These are phyloP conservation scores for Xylariaceae sp. DNA, from an alignment of 2,329 filamentous ascomycete genomes.

Conservation along the genomic window DNA sequence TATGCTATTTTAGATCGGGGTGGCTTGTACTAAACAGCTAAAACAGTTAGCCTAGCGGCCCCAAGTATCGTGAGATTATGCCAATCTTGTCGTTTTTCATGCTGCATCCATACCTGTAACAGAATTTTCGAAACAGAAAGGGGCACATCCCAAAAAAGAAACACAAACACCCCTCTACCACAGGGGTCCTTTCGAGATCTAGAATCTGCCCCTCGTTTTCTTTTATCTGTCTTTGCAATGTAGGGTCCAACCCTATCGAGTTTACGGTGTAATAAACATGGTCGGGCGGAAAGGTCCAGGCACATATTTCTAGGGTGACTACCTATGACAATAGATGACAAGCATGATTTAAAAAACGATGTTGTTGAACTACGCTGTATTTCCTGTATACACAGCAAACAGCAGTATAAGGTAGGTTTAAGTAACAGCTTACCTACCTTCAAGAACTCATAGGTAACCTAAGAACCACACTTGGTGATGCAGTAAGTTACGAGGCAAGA, in stretches of 20 bases:
- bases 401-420: too few species aligned
- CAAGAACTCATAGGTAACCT: too few species aligned
- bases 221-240: background rate
- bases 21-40: background rate
- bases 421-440: too few species aligned
- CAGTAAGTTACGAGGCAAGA: slow-evolving; percentile 3
- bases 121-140: slow-evolving; percentile 4
- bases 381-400: too few species aligned
- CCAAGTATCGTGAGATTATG: background rate
- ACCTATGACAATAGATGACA: too few species aligned
- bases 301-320: too few species aligned
- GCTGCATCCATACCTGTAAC: background rate
- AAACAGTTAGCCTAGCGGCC: background rate
- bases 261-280: background rate
- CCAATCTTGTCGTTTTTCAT: background rate
- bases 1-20: slow-evolving; percentile 18
- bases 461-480: too few species aligned
- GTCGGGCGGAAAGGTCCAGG: too few species aligned
- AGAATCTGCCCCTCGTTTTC: slow-evolving; percentile 5
- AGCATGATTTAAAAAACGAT: too few species aligned
- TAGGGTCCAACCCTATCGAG: background rate
- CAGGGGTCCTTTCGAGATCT: background rate
- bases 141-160: background rate
- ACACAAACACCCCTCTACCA: background rate
- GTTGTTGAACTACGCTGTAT: too few species aligned